phyloP scores from a whole-genome alignment of 139 green algal species.

The Bryopsis sp. region DNA sequence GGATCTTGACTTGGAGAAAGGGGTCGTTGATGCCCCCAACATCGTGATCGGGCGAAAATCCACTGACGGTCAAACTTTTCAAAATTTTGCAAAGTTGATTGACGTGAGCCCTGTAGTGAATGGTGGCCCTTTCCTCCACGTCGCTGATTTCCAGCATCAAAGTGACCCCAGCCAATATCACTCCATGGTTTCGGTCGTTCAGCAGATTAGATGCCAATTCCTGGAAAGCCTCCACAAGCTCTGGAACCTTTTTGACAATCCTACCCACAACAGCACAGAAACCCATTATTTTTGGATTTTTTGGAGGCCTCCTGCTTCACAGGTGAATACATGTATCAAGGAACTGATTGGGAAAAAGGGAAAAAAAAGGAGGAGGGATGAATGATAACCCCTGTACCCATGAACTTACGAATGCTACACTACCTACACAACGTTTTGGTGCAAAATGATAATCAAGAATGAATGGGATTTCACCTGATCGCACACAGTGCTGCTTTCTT shows the following conservation, averaged over 20 bases:
- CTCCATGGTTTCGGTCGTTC: conserved; percentile 80
- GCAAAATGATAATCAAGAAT: not conserved
- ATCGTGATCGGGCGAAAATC: conserved; percentile 80
- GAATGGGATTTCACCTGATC: conserved; percentile 39
- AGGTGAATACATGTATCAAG: too few relatives aligned
- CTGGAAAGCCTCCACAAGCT: conserved; percentile 80
- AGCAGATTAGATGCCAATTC: conserved; percentile 66
- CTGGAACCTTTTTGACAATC: conserved; percentile 86
- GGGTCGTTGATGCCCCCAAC: conserved; percentile 89
- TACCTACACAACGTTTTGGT: conserved; percentile 1
- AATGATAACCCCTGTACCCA: too few relatives aligned
- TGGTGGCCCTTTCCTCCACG: conserved; percentile 26
- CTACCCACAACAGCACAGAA: conserved; percentile 24
- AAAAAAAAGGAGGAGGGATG: not conserved
- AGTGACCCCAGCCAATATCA: conserved; percentile 69
- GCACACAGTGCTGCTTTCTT: conserved; percentile 92
- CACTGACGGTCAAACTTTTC: conserved; percentile 17
- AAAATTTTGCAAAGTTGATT: conserved; percentile 17
- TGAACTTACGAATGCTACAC: not conserved
- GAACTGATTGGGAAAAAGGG: not conserved
- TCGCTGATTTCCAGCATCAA: conserved; percentile 75
- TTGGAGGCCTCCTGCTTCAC: too few relatives aligned
- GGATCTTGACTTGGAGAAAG: conserved; percentile 91
- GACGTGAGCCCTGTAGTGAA: conserved; percentile 32
- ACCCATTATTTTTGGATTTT: too few relatives aligned